phyloP scores from a whole-genome alignment of 306 rosid genomes.

The Castanea mollissima region DNA sequence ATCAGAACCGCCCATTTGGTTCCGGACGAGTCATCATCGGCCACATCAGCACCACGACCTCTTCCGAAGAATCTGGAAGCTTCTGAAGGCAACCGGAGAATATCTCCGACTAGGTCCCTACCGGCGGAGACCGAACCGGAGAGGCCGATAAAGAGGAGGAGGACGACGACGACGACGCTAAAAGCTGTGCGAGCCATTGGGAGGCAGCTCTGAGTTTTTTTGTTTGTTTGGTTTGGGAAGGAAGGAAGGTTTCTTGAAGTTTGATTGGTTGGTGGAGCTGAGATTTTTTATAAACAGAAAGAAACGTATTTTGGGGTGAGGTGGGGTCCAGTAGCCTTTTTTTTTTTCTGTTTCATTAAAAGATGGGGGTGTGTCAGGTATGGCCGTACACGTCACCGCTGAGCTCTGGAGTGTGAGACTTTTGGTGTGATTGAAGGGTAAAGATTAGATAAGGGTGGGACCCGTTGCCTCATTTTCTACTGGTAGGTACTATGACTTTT shows the following conservation, averaged over 20 bases:
- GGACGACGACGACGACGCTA: not conserved
- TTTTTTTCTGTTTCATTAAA: too few species aligned
- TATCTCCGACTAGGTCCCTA: conserved; percentile 48
- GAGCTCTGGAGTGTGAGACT: too few species aligned
- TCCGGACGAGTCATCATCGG: conserved; percentile 38
- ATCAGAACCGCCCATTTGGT: conserved; percentile 91
- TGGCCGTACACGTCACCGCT: not conserved
- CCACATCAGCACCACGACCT: conserved; percentile 7
- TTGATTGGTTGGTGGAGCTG: not conserved
- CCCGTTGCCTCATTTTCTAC: not conserved
- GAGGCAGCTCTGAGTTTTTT: not conserved
- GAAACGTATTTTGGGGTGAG: not conserved
- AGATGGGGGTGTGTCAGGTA: not conserved
- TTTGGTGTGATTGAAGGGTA: not conserved
- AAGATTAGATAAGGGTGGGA: not conserved
- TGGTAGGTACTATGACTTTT: too few species aligned
- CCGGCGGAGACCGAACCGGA: conserved; percentile 28
- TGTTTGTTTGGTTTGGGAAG: not conserved
- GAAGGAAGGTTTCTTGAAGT: too few species aligned
- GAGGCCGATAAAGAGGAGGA: conserved; percentile 28
- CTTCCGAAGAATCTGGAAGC: conserved; percentile 48
- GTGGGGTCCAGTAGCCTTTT: not conserved
- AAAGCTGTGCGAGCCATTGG: conserved; percentile 41
- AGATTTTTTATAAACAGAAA: not conserved
- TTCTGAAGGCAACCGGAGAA: conserved; percentile 68